Base-by-base conservation (phyloP, 805 yeast genomes). In the Kodamaea kakaduensis region DNA sequence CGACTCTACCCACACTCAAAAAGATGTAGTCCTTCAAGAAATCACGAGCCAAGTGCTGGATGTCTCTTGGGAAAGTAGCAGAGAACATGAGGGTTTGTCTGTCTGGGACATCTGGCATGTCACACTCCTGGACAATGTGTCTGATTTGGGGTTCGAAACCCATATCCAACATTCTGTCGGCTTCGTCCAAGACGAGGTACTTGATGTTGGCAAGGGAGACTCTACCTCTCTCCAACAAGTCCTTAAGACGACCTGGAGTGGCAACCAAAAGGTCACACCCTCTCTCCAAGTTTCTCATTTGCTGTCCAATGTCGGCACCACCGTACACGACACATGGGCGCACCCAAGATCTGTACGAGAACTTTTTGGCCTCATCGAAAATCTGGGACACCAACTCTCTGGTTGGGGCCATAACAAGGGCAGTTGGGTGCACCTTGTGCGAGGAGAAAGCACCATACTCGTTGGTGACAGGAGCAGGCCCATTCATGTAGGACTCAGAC, bases 121-220 rank as follows among this genome's bases (percentile, higher is more conserved):
- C 97, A 73, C 94, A 89, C 49, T 84, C 95, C 67, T 90, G 94
- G 44, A 93, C 98, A 58, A 93, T 90, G 64, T 88, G 84, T 78
- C 98, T 86, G 61, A 93, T 93, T 76, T 93, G 98, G 48, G 97
- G 97, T 74, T 93, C 98, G 72, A 93, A 93, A 77, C 98, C 98
- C 97, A 93, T 93, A 79, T 93, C 98, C 71, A 93, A 81, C 98
- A 93, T 93, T 75, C 98, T 86, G 71, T 93, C 98, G 58, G 98
- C 98, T 76, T 90, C 98, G 69, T 90, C 98, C 50, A 93, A 76
- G 35, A 93, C 97, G 62, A 93, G 77, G 67, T 86, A 93, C 64
- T 84, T 87, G 67, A 90, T 87, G 67, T 85, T 87, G 47, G 78
- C 74, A 58, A 93, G 75, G 29, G 97, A 88, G 51, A 93, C 85